Base-by-base conservation (phyloP, 2,329 filamentous ascomycete species). In the Fusarium metavorans region DNA sequence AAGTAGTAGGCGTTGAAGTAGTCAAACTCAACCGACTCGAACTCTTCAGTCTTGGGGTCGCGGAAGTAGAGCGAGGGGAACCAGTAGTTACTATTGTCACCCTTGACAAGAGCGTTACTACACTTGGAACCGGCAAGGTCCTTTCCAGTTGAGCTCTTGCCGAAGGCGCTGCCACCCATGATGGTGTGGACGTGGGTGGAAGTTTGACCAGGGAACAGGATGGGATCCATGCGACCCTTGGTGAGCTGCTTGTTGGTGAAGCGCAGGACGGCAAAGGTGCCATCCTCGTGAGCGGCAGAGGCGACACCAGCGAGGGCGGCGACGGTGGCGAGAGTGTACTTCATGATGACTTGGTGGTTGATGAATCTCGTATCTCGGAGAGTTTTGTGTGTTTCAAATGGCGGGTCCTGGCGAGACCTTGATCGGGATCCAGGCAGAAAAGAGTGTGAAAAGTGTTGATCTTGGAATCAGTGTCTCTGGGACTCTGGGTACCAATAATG, bases 1-100 rank as follows among this genome's bases (percentile, higher is more conserved):
- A 93, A 92, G 84, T 96, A 95, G 86, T 97, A 97, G 71, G 89
- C 89, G 79, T 92, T 92, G 89, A 92, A 91, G 80, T 94, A 94
- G 78, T 92, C 91, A 71, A 93, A 84, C 52, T 91, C 87, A 20
- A 95, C 93, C 39, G 88, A 87, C 81, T 92, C 89, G 75, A 94
- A 90, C 61, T 87, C 88, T 58, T 89, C 89, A 73, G 91, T 90
- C 75, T 88, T 84, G 77, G 90, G 87, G 73, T 93, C 88, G 75
- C 87, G 84, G 83, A 92, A 95, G 83, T 92, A 95, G 4, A 95
- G 84, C 32, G 87, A 86, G 2, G 94, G 93, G 66, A 92, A 91
- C 94, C 94, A 95, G 86, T 96, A 95, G 82, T 92, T 92, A 76
- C 89, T 93, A 80, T 90, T 87, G 83, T 95, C 93, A 64, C 89